A percentile compares a stretch with the other conserved stretches of the same genome.
These are phyloP conservation scores for Silene latifolia DNA, from an alignment of 148 eudicot species.

Conservation along the genomic window DNA sequence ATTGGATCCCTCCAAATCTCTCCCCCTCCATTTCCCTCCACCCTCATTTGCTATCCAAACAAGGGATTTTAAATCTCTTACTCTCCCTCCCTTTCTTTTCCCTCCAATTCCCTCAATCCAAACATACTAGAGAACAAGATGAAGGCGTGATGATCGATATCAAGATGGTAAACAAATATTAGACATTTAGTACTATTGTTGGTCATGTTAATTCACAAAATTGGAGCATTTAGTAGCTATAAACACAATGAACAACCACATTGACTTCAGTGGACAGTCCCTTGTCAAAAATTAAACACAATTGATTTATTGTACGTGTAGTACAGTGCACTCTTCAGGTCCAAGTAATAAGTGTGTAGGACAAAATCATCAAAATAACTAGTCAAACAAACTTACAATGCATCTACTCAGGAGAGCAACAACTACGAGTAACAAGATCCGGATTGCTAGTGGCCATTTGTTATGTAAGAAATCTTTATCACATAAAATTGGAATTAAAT, in stretches of 20 bases:
- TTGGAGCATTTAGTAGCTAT: conserved; percentile 16
- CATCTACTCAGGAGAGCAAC: too few relatives aligned
- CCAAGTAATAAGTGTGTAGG: conserved; percentile 11
- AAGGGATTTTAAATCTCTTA: too few relatives aligned
- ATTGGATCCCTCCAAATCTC: too few relatives aligned
- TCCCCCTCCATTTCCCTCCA: too few relatives aligned
- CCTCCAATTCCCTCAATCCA: too few relatives aligned
- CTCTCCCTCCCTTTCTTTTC: too few relatives aligned
- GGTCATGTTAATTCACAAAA: too few relatives aligned
- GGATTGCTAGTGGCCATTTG: conserved; percentile 10
- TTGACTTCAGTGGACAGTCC: conserved; percentile 20
- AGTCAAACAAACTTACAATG: conserved; percentile 1
- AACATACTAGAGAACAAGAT: too few relatives aligned
- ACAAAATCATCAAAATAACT: background rate
- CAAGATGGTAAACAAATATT: too few relatives aligned
- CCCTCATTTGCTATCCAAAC: too few relatives aligned
- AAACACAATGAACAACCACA: conserved; percentile 22
- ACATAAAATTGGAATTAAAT: conserved; percentile 13
- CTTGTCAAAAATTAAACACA: conserved; percentile 16
- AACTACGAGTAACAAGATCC: conserved; percentile 20
- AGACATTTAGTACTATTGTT: too few relatives aligned
- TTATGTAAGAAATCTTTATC: conserved; percentile 22
- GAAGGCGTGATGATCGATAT: too few relatives aligned
- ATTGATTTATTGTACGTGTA: conserved; percentile 18
- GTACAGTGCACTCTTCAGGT: conserved; percentile 8